Percentiles rank a stretch among this genome's conserved stretches.
These are phyloP conservation scores for Asclepias syriaca DNA, from an alignment of 257 asterid genomes.

Conservation along the genomic window DNA sequence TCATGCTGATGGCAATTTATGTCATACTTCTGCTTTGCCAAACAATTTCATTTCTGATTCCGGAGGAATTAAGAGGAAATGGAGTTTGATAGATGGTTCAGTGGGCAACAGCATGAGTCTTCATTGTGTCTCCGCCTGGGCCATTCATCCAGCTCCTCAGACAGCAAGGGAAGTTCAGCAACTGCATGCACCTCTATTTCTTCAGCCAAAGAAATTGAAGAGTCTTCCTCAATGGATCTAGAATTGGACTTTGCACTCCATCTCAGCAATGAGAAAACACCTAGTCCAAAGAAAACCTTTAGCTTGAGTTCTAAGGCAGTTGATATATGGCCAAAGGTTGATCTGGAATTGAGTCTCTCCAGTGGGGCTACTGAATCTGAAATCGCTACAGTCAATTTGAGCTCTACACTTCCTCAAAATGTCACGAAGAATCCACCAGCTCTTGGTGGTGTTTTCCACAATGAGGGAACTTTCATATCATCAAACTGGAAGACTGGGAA, in stretches of 20 bases:
- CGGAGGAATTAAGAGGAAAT: slow-evolving; percentile 71
- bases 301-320: slow-evolving; percentile 30
- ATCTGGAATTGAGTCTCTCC: slow-evolving; percentile 74
- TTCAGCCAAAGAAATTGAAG: slow-evolving; percentile 84
- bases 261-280: slow-evolving; percentile 64
- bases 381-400: slow-evolving; percentile 44
- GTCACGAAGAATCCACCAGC: slow-evolving; percentile 17
- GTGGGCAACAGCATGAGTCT: slow-evolving; percentile 35
- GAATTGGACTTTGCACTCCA: slow-evolving; percentile 82
- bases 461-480: slow-evolving; percentile 40
- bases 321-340: slow-evolving; percentile 47
- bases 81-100: slow-evolving; percentile 44
- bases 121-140: slow-evolving; percentile 64
- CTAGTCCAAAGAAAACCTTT: slow-evolving; percentile 39
- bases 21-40: slow-evolving; percentile 55
- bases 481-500: slow-evolving; percentile 26
- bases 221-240: slow-evolving; percentile 80
- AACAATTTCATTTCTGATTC: slow-evolving; percentile 31
- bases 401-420: slow-evolving; percentile 32
- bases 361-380: slow-evolving; percentile 65
- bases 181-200: slow-evolving; percentile 79
- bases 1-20: slow-evolving; percentile 67
- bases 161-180: slow-evolving; percentile 90
- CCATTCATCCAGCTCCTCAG: slow-evolving; percentile 87
- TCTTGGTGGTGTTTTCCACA: slow-evolving; percentile 26